A percentile compares a stretch with the other conserved stretches of the same genome.
Conservation (phyloP, 257 asterid species). For the Datura wrightii region DNA sequence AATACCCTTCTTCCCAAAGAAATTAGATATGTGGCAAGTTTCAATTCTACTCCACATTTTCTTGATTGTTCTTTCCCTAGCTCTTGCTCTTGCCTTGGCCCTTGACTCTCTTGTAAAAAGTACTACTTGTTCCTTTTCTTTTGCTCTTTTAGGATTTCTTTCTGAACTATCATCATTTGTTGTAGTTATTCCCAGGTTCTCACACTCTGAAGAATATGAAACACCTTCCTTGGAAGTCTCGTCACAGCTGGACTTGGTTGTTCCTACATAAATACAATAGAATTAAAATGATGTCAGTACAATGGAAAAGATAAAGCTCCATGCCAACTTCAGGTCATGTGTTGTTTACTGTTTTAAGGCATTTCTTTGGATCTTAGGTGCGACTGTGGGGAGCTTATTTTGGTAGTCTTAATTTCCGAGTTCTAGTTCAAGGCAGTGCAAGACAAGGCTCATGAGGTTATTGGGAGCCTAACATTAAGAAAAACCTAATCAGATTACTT, state of each 20-base stretch:
- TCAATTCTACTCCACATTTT: slow-evolving; percentile 48
- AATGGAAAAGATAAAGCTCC: too few species aligned
- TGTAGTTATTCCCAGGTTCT: too few species aligned
- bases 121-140: slow-evolving; percentile 24
- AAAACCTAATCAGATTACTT: not conserved
- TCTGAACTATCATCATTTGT: slow-evolving; percentile 32
- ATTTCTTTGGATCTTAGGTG: not conserved
- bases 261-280: slow-evolving; percentile 15
- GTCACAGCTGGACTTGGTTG: not conserved
- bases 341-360: too few species aligned
- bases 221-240: not conserved
- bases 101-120: slow-evolving; percentile 58
- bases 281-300: not conserved
- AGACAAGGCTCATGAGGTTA: not conserved
- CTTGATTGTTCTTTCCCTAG: slow-evolving; percentile 81
- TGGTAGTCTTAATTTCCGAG: too few species aligned
- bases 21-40: not conserved
- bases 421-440: not conserved
- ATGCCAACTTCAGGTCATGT: too few species aligned
- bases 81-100: slow-evolving; percentile 86
- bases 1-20: not conserved
- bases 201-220: not conserved
- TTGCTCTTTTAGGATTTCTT: not conserved
- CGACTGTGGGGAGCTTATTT: not conserved
- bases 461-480: not conserved